phyloP scores from a whole-genome alignment of 140 eudicot species.

The Oenanthe javanica region DNA sequence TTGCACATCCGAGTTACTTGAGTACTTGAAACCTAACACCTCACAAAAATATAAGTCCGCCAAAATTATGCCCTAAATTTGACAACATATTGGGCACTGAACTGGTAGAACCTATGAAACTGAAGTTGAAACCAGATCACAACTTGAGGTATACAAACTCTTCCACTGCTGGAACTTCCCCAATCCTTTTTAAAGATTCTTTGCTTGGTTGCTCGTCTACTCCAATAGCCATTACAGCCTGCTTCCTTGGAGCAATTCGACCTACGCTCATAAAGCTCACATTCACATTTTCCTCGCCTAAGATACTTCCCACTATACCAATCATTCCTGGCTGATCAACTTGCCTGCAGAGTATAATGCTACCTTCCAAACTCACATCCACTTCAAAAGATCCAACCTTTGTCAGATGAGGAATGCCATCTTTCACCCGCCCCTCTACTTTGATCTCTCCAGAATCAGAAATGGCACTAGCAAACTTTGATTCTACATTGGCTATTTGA shows the following conservation, averaged over 20 bases:
- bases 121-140: slow-evolving; percentile 13
- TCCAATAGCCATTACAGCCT: slow-evolving; percentile 92
- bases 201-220: slow-evolving; percentile 93
- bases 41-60: slow-evolving; percentile 9
- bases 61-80: slow-evolving; percentile 17
- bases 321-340: slow-evolving; percentile 95
- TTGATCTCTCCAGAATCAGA: slow-evolving; percentile 71
- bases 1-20: slow-evolving; percentile 11
- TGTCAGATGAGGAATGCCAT: slow-evolving; percentile 74
- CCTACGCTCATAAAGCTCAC: slow-evolving; percentile 98
- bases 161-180: slow-evolving; percentile 77
- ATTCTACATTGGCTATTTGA: slow-evolving; percentile 77
- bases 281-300: slow-evolving; percentile 83
- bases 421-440: slow-evolving; percentile 78
- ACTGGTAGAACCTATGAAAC: background rate
- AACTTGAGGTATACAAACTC: slow-evolving; percentile 85
- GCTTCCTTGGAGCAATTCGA: slow-evolving; percentile 81
- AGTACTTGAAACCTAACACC: background rate
- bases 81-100: background rate
- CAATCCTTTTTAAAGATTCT: slow-evolving; percentile 70
- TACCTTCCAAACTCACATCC: slow-evolving; percentile 81
- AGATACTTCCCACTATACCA: slow-evolving; percentile 65
- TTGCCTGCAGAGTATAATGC: slow-evolving; percentile 71
- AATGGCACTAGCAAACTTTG: slow-evolving; percentile 74
- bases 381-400: slow-evolving; percentile 92